phyloP scores from a whole-genome alignment of 352 stramenopile genomes.

The Globisporangium nunn region DNA sequence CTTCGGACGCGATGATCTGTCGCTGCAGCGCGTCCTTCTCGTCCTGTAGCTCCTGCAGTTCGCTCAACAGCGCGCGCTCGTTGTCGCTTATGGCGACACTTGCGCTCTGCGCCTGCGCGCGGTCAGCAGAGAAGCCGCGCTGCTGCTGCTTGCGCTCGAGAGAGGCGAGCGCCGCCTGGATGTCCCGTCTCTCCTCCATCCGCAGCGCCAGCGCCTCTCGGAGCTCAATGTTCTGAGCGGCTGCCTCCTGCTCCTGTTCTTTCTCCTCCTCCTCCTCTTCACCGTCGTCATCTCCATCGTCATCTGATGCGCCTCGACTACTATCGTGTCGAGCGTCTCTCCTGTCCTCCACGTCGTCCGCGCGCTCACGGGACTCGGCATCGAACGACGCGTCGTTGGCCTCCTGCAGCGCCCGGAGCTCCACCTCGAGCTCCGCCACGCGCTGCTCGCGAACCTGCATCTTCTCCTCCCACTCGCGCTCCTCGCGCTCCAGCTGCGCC shows the following conservation, averaged over 20 bases:
- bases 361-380: not conserved
- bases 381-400: conserved; percentile 17
- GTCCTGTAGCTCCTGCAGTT: conserved; percentile 26
- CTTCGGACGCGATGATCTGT: conserved; percentile 38
- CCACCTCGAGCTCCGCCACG: conserved; percentile 41
- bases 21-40: conserved; percentile 42
- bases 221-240: conserved; percentile 22
- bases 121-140: conserved; percentile 4
- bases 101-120: conserved; percentile 4
- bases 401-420: conserved; percentile 37
- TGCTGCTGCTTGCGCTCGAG: conserved; percentile 34
- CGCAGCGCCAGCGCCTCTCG: conserved; percentile 40
- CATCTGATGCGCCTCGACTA: not conserved
- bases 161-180: conserved; percentile 46
- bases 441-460: conserved; percentile 43
- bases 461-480: conserved; percentile 50
- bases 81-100: conserved; percentile 7
- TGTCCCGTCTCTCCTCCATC: conserved; percentile 52
- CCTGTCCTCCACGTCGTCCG: not conserved
- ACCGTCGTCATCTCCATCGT: conserved; percentile 5
- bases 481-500: conserved; percentile 43
- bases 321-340: not conserved
- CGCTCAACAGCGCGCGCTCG: conserved; percentile 15
- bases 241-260: conserved; percentile 1
- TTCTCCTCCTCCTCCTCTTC: conserved; percentile 7